Evolutionary conservation across 805 yeast genomes (phyloP).

Genomic region (Candida suzukii): DNA sequence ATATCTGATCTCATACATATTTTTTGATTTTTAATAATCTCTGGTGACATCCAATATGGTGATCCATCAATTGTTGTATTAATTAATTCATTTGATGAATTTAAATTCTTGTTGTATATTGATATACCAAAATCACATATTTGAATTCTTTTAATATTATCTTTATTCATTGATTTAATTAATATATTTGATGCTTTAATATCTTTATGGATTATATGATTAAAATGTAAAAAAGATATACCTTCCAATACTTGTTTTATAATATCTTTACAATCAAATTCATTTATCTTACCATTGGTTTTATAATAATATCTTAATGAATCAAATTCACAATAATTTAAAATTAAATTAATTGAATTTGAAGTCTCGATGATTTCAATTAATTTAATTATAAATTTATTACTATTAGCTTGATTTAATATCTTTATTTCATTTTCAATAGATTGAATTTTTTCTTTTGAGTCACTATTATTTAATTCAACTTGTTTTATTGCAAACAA

Average conservation of each 20-base stretch:
- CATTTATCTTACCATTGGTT: not conserved
- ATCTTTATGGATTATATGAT: constrained; percentile 72
- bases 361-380: constrained; percentile 58
- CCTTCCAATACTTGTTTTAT: constrained; percentile 54
- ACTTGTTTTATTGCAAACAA: constrained; percentile 79
- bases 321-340: constrained; percentile 64
- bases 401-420: constrained; percentile 33
- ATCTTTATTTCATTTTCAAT: constrained; percentile 65
- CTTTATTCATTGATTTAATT: constrained; percentile 47
- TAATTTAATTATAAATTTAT: constrained; percentile 61
- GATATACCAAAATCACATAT: constrained; percentile 75
- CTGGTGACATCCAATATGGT: constrained; percentile 99
- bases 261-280: constrained; percentile 17
- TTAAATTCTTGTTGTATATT: constrained; percentile 6
- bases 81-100: not conserved
- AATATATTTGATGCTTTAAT: constrained; percentile 71
- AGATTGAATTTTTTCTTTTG: constrained; percentile 29
- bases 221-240: constrained; percentile 56
- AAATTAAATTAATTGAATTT: constrained; percentile 45
- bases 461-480: constrained; percentile 29
- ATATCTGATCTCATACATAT: constrained; percentile 85
- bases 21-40: constrained; percentile 77
- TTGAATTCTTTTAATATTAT: too few relatives aligned
- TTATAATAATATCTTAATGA: constrained; percentile 39
- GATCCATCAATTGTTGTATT: constrained; percentile 62